Conservation (phyloP, 1,139 yeast species). For the Debaryomyces fabryi region DNA sequence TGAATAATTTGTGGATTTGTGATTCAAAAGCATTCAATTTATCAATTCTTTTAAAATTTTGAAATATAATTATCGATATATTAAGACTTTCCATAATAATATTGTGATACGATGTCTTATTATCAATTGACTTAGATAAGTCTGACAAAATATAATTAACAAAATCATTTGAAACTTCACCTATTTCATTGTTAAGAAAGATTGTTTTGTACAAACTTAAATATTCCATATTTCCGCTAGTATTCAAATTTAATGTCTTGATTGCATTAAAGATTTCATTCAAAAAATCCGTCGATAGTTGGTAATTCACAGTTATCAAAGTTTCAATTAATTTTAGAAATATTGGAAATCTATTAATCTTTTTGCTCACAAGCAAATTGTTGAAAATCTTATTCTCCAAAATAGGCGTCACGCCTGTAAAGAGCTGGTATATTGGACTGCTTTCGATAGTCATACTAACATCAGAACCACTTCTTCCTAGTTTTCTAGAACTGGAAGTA, state of each 20-base stretch:
- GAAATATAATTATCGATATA: conserved; percentile 40
- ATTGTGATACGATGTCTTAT: conserved; percentile 42
- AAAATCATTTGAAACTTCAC: conserved; percentile 16
- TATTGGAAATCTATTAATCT: conserved; percentile 26
- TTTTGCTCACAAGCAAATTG: conserved; percentile 22
- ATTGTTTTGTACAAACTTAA: conserved; percentile 31
- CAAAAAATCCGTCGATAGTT: conserved; percentile 20
- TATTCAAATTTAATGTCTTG: conserved; percentile 19
- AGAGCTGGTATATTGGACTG: conserved; percentile 16
- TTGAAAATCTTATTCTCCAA: conserved; percentile 23
- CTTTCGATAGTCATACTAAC: conserved; percentile 19
- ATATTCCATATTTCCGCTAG: conserved; percentile 29
- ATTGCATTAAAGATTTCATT: conserved; percentile 23
- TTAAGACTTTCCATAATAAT: conserved; percentile 54
- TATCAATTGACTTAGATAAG: conserved; percentile 41
- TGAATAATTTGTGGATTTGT: conserved; percentile 16
- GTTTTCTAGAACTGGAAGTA: conserved; percentile 1
- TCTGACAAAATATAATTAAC: conserved; percentile 45
- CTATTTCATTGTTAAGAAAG: conserved; percentile 18
- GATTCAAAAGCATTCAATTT: conserved; percentile 22
- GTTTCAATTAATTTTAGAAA: conserved; percentile 34
- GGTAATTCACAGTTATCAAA: conserved; percentile 19
- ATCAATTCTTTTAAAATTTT: conserved; percentile 19
- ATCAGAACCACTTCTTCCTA: conserved; percentile 17
- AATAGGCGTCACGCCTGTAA: conserved; percentile 16